phyloP scores from a whole-genome alignment of 1,139 yeast species.

The Nadsonia commutata region DNA sequence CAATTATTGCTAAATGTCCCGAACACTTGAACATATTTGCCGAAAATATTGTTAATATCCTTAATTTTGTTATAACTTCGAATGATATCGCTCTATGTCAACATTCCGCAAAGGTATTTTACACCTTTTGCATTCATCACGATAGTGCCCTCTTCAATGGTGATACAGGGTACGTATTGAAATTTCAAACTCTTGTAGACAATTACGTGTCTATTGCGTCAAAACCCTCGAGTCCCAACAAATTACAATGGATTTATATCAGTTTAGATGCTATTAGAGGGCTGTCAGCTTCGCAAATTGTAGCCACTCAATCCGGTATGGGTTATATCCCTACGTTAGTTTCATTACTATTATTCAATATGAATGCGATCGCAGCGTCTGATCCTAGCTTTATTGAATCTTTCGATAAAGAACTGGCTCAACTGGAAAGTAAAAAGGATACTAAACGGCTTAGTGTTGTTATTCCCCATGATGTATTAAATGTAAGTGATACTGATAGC shows the following conservation, averaged over 20 bases:
- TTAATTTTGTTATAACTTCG: slow-evolving; percentile 31
- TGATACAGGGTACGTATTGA: slow-evolving; percentile 43
- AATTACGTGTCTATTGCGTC: slow-evolving; percentile 12
- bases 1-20: slow-evolving; percentile 59
- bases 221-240: slow-evolving; percentile 22
- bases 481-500: background rate
- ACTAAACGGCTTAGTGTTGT: background rate
- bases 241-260: slow-evolving; percentile 35
- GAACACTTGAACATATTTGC: slow-evolving; percentile 82
- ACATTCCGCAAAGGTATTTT: slow-evolving; percentile 30
- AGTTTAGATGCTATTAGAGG: slow-evolving; percentile 32
- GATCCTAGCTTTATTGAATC: background rate
- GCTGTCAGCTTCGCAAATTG: slow-evolving; percentile 31
- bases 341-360: slow-evolving; percentile 27
- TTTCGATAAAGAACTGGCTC: background rate
- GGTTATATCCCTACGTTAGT: slow-evolving; percentile 28
- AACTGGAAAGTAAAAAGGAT: background rate
- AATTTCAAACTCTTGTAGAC: slow-evolving; percentile 30
- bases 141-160: slow-evolving; percentile 62
- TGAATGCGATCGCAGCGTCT: slow-evolving; percentile 9
- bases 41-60: slow-evolving; percentile 25
- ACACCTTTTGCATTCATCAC: slow-evolving; percentile 47
- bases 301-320: slow-evolving; percentile 27
- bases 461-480: background rate
- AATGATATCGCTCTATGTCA: slow-evolving; percentile 45